Percentiles rank a stretch among this genome's conserved stretches.
Conservation (phyloP, 2,329 filamentous ascomycete genomes). For the Hypoxylon rubiginosum region DNA sequence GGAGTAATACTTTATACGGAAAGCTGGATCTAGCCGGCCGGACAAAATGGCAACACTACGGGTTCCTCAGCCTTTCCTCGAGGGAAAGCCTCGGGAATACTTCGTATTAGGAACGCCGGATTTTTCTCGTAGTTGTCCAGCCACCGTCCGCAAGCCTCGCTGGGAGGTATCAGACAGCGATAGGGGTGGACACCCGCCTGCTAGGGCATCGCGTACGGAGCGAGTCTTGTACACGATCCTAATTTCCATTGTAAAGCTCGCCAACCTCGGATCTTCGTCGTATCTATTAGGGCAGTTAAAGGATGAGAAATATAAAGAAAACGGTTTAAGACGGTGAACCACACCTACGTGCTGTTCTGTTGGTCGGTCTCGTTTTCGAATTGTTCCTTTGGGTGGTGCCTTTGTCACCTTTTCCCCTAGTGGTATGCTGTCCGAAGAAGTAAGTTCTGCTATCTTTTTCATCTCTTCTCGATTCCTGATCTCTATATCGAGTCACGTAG, state of each 20-base stretch:
- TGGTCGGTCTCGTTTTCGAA: neutral
- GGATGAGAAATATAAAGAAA: neutral
- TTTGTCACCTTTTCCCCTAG: too few relatives aligned
- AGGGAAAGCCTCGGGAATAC: neutral
- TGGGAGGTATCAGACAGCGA: neutral
- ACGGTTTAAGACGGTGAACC: neutral
- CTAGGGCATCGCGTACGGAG: conserved; percentile 3
- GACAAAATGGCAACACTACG: neutral
- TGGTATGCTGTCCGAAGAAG: too few relatives aligned
- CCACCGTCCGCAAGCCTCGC: conserved; percentile 2
- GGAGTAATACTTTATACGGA: neutral
- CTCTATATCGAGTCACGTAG: neutral
- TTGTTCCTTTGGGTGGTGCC: too few relatives aligned
- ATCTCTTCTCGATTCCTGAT: too few relatives aligned
- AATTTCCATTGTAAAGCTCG: neutral
- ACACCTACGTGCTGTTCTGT: neutral
- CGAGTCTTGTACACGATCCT: neutral
- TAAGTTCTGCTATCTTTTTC: too few relatives aligned
- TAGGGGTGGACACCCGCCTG: neutral
- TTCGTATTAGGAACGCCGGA: conserved; percentile 4
- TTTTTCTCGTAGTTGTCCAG: conserved; percentile 1
- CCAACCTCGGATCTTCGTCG: neutral
- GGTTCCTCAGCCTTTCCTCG: neutral
- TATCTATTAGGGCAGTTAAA: neutral
- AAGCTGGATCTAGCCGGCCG: neutral